Conservation (phyloP, 148 eudicot species). For the Fagopyrum tataricum region DNA sequence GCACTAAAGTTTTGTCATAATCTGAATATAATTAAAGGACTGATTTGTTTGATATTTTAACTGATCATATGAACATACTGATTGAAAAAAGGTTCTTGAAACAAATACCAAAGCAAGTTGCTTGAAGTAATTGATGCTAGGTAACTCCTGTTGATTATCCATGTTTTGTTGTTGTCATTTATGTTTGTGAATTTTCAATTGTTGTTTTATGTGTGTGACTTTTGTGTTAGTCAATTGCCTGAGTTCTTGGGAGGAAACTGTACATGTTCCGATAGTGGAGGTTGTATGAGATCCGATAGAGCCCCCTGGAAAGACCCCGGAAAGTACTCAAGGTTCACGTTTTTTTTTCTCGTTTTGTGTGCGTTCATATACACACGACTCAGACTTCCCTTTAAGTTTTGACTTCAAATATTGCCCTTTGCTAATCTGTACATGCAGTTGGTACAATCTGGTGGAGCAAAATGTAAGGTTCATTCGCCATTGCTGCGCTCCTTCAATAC, state of each 20-base stretch:
- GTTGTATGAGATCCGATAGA: constrained; percentile 89
- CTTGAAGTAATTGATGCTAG: constrained; percentile 86
- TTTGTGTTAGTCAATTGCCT: constrained; percentile 65
- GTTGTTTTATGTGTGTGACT: background rate
- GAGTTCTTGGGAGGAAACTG: constrained; percentile 90
- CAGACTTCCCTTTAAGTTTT: too few relatives aligned
- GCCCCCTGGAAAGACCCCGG: constrained; percentile 97
- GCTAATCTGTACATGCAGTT: constrained; percentile 18
- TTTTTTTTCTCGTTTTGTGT: background rate
- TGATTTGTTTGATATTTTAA: background rate
- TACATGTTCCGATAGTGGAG: constrained; percentile 81
- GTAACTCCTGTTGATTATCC: constrained; percentile 19
- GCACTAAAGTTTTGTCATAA: constrained; percentile 21
- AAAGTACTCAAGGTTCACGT: constrained; percentile 58
- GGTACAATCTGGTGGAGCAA: constrained; percentile 35
- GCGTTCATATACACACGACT: too few relatives aligned
- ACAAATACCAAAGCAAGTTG: constrained; percentile 88
- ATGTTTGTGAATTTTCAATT: background rate
- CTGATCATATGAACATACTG: background rate
- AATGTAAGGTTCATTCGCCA: constrained; percentile 21
- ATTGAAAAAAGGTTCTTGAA: constrained; percentile 65
- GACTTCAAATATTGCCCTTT: background rate
- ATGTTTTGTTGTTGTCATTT: background rate
- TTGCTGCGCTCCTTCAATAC: constrained; percentile 10
- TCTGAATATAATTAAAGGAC: background rate